Percentiles rank a stretch among this genome's conserved stretches.
phyloP scores from a whole-genome alignment of 2,329 filamentous ascomycete genomes.

The Gremmenia infestans region DNA sequence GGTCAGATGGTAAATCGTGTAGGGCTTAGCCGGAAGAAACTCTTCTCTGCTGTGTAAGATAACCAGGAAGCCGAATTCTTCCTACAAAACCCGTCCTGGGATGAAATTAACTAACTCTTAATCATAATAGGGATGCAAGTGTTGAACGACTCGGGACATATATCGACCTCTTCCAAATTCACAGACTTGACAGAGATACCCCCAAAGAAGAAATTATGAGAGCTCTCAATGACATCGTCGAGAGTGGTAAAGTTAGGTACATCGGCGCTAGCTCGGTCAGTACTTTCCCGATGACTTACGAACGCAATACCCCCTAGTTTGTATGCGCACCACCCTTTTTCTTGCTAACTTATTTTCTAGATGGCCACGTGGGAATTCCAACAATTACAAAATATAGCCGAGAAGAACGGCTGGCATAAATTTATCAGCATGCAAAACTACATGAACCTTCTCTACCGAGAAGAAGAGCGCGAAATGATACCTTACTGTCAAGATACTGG shows the following conservation, averaged over 20 bases:
- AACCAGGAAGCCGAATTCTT: too few relatives aligned
- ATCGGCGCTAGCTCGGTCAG: slow-evolving; percentile 41
- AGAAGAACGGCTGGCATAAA: slow-evolving; percentile 53
- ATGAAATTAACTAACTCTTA: too few relatives aligned
- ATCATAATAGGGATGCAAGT: slow-evolving; percentile 38
- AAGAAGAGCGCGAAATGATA: slow-evolving; percentile 44
- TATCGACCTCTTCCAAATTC: slow-evolving; percentile 51
- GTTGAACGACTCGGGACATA: slow-evolving; percentile 45
- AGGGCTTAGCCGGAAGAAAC: slow-evolving; percentile 55
- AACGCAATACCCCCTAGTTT: too few relatives aligned
- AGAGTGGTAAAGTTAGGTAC: slow-evolving; percentile 50
- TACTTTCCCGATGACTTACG: too few relatives aligned
- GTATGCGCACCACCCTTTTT: too few relatives aligned
- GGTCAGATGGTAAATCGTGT: slow-evolving; percentile 36
- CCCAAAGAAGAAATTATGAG: slow-evolving; percentile 54
- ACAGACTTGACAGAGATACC: slow-evolving; percentile 47
- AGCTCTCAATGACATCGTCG: slow-evolving; percentile 51
- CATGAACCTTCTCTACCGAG: slow-evolving; percentile 55
- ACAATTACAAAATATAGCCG: slow-evolving; percentile 50
- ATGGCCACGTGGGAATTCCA: slow-evolving; percentile 50
- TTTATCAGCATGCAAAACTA: slow-evolving; percentile 58
- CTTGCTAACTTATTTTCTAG: too few relatives aligned
- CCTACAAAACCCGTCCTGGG: too few relatives aligned
- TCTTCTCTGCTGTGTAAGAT: slow-evolving; percentile 52
- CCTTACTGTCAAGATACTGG: slow-evolving; percentile 27